These are phyloP conservation scores for Penicillium bialowiezense DNA, from an alignment of 495 filamentous ascomycete species.

Conservation along the genomic window DNA sequence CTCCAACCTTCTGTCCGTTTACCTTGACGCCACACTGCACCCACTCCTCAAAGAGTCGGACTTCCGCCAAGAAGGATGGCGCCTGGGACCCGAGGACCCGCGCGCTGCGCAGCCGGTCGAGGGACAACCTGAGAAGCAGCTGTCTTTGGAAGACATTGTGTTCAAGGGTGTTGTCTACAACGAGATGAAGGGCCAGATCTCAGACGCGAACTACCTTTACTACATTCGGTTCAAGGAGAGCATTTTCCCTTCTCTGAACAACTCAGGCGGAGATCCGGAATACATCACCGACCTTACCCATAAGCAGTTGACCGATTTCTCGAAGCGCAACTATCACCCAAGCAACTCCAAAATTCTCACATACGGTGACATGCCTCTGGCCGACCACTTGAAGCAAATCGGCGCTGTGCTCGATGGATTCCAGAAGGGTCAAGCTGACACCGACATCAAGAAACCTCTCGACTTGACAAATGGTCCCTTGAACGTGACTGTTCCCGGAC, in stretches of 20 bases:
- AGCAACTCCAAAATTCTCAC: slow-evolving; percentile 95
- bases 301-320: slow-evolving; percentile 79
- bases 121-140: slow-evolving; percentile 29
- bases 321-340: slow-evolving; percentile 89
- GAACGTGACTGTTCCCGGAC: slow-evolving; percentile 70
- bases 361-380: slow-evolving; percentile 88
- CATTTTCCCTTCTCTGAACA: slow-evolving; percentile 88
- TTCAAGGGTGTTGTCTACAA: slow-evolving; percentile 99
- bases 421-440: slow-evolving; percentile 63
- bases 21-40: slow-evolving; percentile 89
- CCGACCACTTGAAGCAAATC: slow-evolving; percentile 74
- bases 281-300: slow-evolving; percentile 95
- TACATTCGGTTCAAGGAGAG: slow-evolving; percentile 93
- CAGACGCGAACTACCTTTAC: slow-evolving; percentile 91
- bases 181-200: slow-evolving; percentile 99
- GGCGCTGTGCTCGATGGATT: slow-evolving; percentile 69
- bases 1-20: slow-evolving; percentile 92
- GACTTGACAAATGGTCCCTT: slow-evolving; percentile 64
- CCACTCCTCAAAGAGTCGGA: slow-evolving; percentile 87
- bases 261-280: slow-evolving; percentile 92
- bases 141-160: slow-evolving; percentile 55
- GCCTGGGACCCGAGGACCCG: slow-evolving; percentile 88
- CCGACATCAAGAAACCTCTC: slow-evolving; percentile 71
- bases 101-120: slow-evolving; percentile 47
- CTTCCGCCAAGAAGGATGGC: slow-evolving; percentile 95